Evolutionary conservation across 345 rosid species (phyloP).

Genomic region (Murraya paniculata): DNA sequence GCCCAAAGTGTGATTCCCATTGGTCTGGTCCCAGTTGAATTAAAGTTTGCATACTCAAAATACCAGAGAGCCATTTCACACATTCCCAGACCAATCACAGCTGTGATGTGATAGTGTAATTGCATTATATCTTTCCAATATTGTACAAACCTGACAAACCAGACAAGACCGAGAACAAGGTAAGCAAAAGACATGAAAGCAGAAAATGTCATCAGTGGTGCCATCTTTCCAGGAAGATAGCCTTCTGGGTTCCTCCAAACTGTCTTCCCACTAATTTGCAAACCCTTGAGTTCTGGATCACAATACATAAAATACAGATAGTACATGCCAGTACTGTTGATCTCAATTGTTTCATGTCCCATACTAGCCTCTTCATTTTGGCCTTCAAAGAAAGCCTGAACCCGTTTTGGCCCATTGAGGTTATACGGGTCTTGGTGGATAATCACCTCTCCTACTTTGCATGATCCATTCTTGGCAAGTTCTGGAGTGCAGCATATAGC

Average conservation of each 20-base stretch:
- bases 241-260: slow-evolving; percentile 45
- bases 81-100: slow-evolving; percentile 41
- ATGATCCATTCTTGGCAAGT: slow-evolving; percentile 31
- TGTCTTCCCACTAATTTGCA: slow-evolving; percentile 34
- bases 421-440: slow-evolving; percentile 21
- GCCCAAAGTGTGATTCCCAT: slow-evolving; percentile 39
- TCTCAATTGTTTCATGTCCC: slow-evolving; percentile 32
- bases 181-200: slow-evolving; percentile 44
- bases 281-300: slow-evolving; percentile 33
- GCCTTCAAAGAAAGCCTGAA: slow-evolving; percentile 42
- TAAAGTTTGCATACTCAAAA: slow-evolving; percentile 38
- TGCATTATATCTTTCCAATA: slow-evolving; percentile 37
- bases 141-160: slow-evolving; percentile 40
- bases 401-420: slow-evolving; percentile 27
- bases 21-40: slow-evolving; percentile 36
- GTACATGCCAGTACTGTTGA: slow-evolving; percentile 41
- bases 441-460: slow-evolving; percentile 47
- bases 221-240: slow-evolving; percentile 46
- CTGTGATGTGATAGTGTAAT: slow-evolving; percentile 41
- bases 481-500: slow-evolving; percentile 34
- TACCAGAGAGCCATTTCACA: slow-evolving; percentile 51
- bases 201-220: slow-evolving; percentile 36
- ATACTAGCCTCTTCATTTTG: slow-evolving; percentile 35
- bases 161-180: slow-evolving; percentile 33
- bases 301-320: slow-evolving; percentile 47